phyloP scores from a whole-genome alignment of 441 rosid genomes.

The Sinapis alba region DNA sequence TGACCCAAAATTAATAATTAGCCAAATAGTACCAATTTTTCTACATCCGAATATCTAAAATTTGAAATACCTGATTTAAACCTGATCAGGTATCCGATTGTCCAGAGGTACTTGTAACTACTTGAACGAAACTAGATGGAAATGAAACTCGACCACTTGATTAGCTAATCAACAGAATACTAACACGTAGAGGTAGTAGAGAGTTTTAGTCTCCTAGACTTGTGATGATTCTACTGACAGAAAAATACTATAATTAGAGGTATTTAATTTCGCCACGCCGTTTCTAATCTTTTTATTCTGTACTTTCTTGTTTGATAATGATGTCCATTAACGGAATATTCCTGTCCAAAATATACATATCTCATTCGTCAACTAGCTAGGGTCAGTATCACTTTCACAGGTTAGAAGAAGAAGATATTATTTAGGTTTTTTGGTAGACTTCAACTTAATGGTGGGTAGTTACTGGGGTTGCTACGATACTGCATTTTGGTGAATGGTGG shows the following conservation, averaged over 20 bases:
- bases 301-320: neutral
- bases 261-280: neutral
- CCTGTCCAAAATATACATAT: neutral
- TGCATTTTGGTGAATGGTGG: neutral
- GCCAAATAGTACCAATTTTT: too few species aligned
- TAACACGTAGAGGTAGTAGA: slow-evolving; percentile 10
- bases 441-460: neutral
- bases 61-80: too few species aligned
- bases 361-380: neutral
- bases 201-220: neutral
- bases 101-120: too few species aligned
- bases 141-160: slow-evolving; percentile 13
- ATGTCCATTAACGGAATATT: neutral
- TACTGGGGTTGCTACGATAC: neutral
- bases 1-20: too few species aligned
- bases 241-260: neutral
- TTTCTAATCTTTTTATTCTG: neutral
- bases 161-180: slow-evolving; percentile 7
- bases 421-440: neutral
- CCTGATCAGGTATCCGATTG: too few species aligned
- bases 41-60: too few species aligned
- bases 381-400: neutral
- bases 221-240: neutral
- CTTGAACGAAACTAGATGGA: neutral
- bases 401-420: neutral